Percentiles rank a stretch among this genome's conserved stretches.
Conservation (phyloP, 2,329 filamentous ascomycete genomes). For the Sarocladiaceae sp. region DNA sequence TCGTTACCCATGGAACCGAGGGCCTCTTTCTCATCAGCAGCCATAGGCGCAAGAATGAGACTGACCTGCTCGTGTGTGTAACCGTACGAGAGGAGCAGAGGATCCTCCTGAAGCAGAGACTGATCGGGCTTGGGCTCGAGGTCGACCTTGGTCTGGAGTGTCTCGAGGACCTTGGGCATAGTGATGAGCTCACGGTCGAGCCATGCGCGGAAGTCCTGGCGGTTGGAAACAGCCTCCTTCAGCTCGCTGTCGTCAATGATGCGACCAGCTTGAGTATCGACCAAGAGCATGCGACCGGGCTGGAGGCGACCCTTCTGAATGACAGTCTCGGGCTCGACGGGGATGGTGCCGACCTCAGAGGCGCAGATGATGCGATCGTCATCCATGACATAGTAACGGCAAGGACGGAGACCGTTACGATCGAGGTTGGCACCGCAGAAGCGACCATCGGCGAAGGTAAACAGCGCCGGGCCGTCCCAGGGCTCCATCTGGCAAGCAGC, state of each 20-base stretch:
- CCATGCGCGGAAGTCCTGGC: conserved; percentile 86
- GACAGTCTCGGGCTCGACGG: conserved; percentile 83
- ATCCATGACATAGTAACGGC: conserved; percentile 94
- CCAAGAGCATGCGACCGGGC: conserved; percentile 92
- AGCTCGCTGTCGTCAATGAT: conserved; percentile 94
- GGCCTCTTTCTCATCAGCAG: conserved; percentile 94
- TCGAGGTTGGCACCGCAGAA: conserved; percentile 97
- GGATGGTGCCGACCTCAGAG: conserved; percentile 91
- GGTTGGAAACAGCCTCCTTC: conserved; percentile 81
- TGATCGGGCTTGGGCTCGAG: conserved; percentile 65
- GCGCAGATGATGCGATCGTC: conserved; percentile 97
- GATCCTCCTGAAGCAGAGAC: conserved; percentile 74
- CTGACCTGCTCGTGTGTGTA: conserved; percentile 96
- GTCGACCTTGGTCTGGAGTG: conserved; percentile 56
- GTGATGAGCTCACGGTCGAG: conserved; percentile 81
- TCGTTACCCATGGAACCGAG: conserved; percentile 98
- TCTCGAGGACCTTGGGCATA: conserved; percentile 68
- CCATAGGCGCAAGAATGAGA: conserved; percentile 89
- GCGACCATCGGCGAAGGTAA: conserved; percentile 93
- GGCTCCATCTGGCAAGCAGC: conserved; percentile 98
- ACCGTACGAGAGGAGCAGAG: conserved; percentile 79
- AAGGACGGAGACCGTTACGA: conserved; percentile 90
- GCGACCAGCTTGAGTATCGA: conserved; percentile 82
- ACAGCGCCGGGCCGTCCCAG: conserved; percentile 94
- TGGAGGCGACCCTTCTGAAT: conserved; percentile 91